Percentiles rank a stretch among this genome's conserved stretches.
These are phyloP conservation scores for Nigrospora oryzae DNA, from an alignment of 2,329 filamentous ascomycete genomes.

Conservation along the genomic window DNA sequence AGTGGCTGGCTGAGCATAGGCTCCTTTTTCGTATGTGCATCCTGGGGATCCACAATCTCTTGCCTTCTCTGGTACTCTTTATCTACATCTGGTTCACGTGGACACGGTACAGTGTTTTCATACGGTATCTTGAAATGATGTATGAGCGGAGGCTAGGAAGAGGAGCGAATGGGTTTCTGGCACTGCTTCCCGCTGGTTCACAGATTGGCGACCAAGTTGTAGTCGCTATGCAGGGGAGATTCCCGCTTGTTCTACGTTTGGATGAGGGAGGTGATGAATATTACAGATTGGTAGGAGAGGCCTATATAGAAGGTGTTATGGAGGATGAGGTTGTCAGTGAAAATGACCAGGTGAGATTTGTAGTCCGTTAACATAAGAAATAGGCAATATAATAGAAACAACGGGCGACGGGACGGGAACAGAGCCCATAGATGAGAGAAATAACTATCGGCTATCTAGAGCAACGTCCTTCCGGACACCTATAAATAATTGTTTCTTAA, in stretches of 20 bases:
- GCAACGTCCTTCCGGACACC: too few species aligned
- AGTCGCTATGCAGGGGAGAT: not conserved
- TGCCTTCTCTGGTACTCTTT: not conserved
- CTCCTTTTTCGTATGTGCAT: not conserved
- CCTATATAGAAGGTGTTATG: constrained; percentile 1
- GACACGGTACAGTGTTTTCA: not conserved
- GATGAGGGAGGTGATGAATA: not conserved
- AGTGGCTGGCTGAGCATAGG: not conserved
- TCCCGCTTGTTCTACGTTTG: constrained; percentile 1
- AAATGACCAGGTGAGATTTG: too few species aligned
- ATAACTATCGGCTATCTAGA: too few species aligned
- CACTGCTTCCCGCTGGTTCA: not conserved
- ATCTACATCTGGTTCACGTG: constrained; percentile 1
- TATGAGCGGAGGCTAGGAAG: constrained; percentile 1
- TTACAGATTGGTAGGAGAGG: constrained; percentile 1
- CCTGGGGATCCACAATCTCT: not conserved
- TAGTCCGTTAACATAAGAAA: too few species aligned
- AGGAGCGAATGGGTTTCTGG: constrained; percentile 1
- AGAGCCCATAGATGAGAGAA: too few species aligned
- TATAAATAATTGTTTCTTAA: too few species aligned
- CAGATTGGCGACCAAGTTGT: not conserved
- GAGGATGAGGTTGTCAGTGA: not conserved
- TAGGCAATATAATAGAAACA: too few species aligned
- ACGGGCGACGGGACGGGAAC: too few species aligned
- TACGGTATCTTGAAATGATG: constrained; percentile 1